These are phyloP conservation scores for Colletotrichum magnum DNA, from an alignment of 2,329 filamentous ascomycete genomes.

Conservation along the genomic window DNA sequence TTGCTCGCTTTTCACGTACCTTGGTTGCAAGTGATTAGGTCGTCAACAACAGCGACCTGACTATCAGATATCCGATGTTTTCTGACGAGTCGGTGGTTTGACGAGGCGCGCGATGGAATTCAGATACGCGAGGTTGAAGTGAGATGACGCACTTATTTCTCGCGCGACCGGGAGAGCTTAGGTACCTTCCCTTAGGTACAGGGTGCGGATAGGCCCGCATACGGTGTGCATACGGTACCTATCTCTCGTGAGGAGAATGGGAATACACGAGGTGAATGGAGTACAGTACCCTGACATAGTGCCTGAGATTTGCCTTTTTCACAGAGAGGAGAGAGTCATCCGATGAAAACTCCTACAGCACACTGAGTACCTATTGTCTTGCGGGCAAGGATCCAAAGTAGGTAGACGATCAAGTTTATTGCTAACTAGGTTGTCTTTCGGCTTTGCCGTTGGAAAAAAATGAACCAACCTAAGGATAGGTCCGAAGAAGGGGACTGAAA, in stretches of 20 bases:
- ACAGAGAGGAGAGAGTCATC: not conserved
- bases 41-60: not conserved
- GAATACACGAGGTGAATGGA: constrained; percentile 3
- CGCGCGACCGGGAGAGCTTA: too few relatives aligned
- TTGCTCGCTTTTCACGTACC: too few relatives aligned
- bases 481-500: too few relatives aligned
- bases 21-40: too few relatives aligned
- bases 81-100: constrained; percentile 1
- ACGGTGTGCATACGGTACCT: not conserved
- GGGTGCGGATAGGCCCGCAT: not conserved
- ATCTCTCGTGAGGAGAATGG: not conserved
- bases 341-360: not conserved
- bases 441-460: too few relatives aligned
- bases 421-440: too few relatives aligned
- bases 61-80: constrained; percentile 13
- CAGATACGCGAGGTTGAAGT: not conserved
- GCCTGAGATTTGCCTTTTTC: not conserved
- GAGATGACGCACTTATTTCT: constrained; percentile 11
- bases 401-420: too few relatives aligned
- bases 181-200: not conserved
- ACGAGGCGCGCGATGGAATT: not conserved
- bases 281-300: not conserved
- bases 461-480: too few relatives aligned
- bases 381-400: too few relatives aligned
- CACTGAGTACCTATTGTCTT: not conserved